phyloP scores from a whole-genome alignment of 768 basidiomycete species.

The Galerina marginata region DNA sequence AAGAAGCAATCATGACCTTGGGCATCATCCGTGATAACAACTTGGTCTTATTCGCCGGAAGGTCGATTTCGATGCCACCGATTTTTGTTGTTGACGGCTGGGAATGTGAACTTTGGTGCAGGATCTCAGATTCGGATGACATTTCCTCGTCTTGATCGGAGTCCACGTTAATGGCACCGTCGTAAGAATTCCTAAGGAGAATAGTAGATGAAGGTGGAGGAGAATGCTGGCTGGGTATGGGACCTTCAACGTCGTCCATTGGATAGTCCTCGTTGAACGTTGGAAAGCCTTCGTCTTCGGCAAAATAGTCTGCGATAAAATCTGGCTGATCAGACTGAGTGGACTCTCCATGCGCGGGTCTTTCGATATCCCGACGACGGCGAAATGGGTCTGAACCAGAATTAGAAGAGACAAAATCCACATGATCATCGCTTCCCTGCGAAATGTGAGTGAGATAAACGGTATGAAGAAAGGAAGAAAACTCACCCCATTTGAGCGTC shows the following conservation, averaged over 20 bases:
- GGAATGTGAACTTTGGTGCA: not conserved
- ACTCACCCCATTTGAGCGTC: not conserved
- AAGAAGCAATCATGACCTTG: constrained; percentile 4
- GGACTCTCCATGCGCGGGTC: not conserved
- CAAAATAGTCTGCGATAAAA: constrained; percentile 14
- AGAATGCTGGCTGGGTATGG: not conserved
- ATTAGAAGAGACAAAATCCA: no score
- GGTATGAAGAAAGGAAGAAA: not conserved
- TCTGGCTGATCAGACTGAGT: constrained; percentile 1
- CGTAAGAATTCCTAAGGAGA: not conserved
- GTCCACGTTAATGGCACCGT: not conserved
- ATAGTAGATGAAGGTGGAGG: not conserved
- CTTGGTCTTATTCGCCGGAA: not conserved
- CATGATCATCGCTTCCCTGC: not conserved
- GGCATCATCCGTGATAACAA: constrained; percentile 9
- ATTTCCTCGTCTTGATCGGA: not conserved
- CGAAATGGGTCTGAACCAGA: no score
- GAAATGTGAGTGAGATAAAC: not conserved
- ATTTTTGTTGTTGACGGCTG: not conserved
- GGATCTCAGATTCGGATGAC: not conserved
- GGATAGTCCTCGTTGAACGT: constrained; percentile 5
- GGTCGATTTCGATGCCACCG: not conserved
- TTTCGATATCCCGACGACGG: not conserved
- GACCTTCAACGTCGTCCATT: not conserved
- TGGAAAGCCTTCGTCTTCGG: constrained; percentile 14